A percentile compares a stretch with the other conserved stretches of the same genome.
Evolutionary conservation across 768 basidiomycete genomes (phyloP).

Genomic region (Serendipita sp.): DNA sequence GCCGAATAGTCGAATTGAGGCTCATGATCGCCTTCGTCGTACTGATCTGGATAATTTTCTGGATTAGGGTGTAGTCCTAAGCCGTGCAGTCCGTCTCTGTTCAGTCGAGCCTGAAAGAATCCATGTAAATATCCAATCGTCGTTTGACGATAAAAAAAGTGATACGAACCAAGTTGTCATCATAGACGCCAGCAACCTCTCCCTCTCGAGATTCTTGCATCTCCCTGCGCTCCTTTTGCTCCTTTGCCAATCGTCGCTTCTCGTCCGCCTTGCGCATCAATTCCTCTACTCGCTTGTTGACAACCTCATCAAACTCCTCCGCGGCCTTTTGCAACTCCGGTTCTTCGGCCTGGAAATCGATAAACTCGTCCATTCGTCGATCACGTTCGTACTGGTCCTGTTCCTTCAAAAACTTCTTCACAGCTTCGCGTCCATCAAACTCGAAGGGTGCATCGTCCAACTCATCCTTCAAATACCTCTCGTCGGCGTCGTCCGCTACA

Average conservation of each 20-base stretch:
- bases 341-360: neutral
- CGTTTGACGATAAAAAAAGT: neutral
- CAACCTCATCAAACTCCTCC: neutral
- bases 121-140: neutral
- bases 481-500: neutral
- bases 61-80: neutral
- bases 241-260: neutral
- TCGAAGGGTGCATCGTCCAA: neutral
- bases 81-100: neutral
- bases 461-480: neutral
- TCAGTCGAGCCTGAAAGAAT: neutral
- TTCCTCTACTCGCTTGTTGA: neutral
- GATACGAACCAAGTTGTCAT: neutral
- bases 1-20: neutral
- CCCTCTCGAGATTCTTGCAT: neutral
- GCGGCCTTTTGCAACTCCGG: neutral
- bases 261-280: constrained; percentile 1
- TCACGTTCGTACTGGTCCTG: neutral
- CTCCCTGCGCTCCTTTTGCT: neutral
- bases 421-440: neutral
- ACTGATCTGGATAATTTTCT: neutral
- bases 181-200: constrained; percentile 1
- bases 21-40: neutral
- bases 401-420: neutral
- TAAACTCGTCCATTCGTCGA: neutral